Conservation (phyloP, 352 stramenopile species). For the Globisporangium uncinulatum region DNA sequence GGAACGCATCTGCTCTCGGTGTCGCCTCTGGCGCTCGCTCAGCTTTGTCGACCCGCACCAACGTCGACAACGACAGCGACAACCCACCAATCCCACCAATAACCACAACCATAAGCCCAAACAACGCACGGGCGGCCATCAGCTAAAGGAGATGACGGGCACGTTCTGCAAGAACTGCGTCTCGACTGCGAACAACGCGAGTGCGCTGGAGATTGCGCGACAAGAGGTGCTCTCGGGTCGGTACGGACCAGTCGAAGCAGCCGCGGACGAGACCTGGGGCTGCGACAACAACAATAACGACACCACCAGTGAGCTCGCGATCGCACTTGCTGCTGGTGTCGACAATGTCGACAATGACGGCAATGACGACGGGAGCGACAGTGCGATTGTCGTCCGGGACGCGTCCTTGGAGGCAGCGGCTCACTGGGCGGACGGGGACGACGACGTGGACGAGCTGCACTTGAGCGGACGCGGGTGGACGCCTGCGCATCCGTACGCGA, state of each 20-base stretch:
- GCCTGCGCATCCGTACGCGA: conserved; percentile 5
- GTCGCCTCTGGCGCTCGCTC: conserved; percentile 19
- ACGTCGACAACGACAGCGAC: not conserved
- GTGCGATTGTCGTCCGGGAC: no score
- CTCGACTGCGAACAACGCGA: conserved; percentile 13
- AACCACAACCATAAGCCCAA: no score
- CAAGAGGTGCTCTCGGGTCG: conserved; percentile 15
- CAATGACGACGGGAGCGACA: no score
- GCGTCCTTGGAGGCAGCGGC: not conserved
- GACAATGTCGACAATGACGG: no score
- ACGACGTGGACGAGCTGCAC: not conserved
- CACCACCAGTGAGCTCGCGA: no score
- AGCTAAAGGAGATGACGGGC: conserved; percentile 5
- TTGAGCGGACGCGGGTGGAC: not conserved
- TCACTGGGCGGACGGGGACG: not conserved
- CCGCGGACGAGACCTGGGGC: not conserved
- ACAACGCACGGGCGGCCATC: no score
- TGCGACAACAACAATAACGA: not conserved
- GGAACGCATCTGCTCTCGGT: conserved; percentile 22
- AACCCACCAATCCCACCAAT: no score
- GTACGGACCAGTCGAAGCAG: not conserved
- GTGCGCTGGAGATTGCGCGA: conserved; percentile 17
- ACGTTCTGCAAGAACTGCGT: conserved; percentile 30
- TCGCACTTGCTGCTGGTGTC: no score
- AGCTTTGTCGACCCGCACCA: conserved; percentile 13